A percentile compares a stretch with the other conserved stretches of the same genome.
These are phyloP conservation scores for Mallotus japonicus DNA, from an alignment of 441 rosid species.

Conservation along the genomic window DNA sequence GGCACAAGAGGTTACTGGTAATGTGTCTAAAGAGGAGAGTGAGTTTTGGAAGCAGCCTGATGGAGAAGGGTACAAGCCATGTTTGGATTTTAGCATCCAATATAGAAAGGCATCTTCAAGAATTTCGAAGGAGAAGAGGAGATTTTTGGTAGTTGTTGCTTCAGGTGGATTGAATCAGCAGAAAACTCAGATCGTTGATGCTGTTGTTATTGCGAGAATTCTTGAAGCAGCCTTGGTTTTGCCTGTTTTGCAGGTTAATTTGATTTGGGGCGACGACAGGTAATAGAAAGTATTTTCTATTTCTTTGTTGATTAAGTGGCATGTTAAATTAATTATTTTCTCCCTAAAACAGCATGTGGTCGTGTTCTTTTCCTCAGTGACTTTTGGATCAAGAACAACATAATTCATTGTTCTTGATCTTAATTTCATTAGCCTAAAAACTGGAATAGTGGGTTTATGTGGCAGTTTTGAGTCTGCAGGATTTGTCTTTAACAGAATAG, in stretches of 20 bases:
- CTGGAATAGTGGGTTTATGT: not conserved
- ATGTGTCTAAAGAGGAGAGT: slow-evolving; percentile 51
- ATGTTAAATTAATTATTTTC: not conserved
- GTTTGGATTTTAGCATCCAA: slow-evolving; percentile 53
- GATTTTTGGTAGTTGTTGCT: slow-evolving; percentile 67
- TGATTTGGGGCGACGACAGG: slow-evolving; percentile 82
- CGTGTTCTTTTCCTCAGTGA: not conserved
- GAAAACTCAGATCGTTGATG: slow-evolving; percentile 71
- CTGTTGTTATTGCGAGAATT: slow-evolving; percentile 75
- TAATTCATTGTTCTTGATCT: not conserved
- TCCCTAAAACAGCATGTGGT: not conserved
- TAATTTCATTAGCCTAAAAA: not conserved
- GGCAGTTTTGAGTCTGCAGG: not conserved
- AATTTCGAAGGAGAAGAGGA: slow-evolving; percentile 60
- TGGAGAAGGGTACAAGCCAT: slow-evolving; percentile 65
- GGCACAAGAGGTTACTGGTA: slow-evolving; percentile 38
- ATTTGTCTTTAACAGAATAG: not conserved
- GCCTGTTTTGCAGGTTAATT: slow-evolving; percentile 70
- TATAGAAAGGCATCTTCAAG: slow-evolving; percentile 49
- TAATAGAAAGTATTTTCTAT: slow-evolving; percentile 14
- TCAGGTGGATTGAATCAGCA: slow-evolving; percentile 78
- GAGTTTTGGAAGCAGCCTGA: slow-evolving; percentile 74
- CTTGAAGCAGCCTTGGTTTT: slow-evolving; percentile 77
- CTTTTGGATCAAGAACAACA: not conserved
- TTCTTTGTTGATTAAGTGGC: not conserved